phyloP scores from a whole-genome alignment of 164 flowering plant species.

The Magnolia changhungtana region DNA sequence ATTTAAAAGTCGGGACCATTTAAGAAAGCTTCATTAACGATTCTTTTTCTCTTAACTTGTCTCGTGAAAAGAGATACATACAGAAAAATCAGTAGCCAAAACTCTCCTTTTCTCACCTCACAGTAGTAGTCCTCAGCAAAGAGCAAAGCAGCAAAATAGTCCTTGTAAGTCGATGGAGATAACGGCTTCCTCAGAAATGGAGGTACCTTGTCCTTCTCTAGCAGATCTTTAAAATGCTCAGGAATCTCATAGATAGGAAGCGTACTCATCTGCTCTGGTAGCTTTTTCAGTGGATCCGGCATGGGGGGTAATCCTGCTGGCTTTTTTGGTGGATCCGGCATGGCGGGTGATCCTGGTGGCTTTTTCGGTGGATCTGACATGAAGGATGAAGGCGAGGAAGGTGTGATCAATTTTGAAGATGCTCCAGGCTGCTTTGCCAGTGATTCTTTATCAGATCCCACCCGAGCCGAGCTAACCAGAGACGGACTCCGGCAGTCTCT shows the following conservation, averaged over 20 bases:
- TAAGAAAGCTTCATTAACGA: not conserved
- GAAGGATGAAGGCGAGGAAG: not conserved
- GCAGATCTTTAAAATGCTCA: slow-evolving; percentile 13
- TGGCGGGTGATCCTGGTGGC: not conserved
- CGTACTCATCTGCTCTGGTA: not conserved
- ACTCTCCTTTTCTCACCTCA: slow-evolving; percentile 22
- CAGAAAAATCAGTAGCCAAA: not conserved
- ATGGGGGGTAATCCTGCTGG: not conserved
- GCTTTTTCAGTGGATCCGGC: not conserved
- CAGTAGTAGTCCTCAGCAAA: slow-evolving; percentile 35
- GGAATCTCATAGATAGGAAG: slow-evolving; percentile 21
- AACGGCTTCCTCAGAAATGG: slow-evolving; percentile 21
- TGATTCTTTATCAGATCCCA: not conserved
- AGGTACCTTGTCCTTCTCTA: slow-evolving; percentile 27
- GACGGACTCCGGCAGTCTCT: not conserved
- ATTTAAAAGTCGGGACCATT: not conserved
- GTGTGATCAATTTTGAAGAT: not conserved
- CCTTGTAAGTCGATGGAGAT: slow-evolving; percentile 21
- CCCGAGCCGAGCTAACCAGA: not conserved
- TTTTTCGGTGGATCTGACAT: not conserved
- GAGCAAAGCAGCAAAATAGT: slow-evolving; percentile 35
- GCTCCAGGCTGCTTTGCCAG: not conserved
- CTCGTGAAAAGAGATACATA: not conserved
- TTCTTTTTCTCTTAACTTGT: not conserved
- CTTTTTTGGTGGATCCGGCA: not conserved